A percentile compares a stretch with the other conserved stretches of the same genome.
Conservation (phyloP, 2,329 filamentous ascomycete species). For the Didymella glomerata region DNA sequence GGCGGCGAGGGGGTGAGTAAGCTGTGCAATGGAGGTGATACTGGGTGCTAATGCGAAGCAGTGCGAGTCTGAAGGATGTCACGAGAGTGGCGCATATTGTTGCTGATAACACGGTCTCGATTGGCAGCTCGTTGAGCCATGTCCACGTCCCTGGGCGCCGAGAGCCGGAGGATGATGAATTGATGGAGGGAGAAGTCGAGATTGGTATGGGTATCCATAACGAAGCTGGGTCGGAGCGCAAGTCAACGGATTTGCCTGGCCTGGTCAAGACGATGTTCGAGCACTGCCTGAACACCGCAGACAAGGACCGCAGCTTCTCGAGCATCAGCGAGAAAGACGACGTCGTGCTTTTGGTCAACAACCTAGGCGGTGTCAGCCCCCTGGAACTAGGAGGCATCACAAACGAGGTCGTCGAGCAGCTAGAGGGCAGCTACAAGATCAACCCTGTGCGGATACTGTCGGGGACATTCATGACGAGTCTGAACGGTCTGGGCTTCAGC, state of each 20-base stretch:
- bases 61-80: conserved; percentile 71
- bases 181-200: conserved; percentile 69
- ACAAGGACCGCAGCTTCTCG: conserved; percentile 76
- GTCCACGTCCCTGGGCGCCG: conserved; percentile 90
- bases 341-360: conserved; percentile 76
- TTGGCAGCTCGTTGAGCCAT: conserved; percentile 85
- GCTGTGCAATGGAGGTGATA: no score
- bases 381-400: conserved; percentile 78
- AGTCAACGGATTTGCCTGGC: conserved; percentile 53
- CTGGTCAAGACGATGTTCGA: conserved; percentile 68
- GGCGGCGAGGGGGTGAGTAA: conserved; percentile 70
- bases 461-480: conserved; percentile 75
- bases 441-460: conserved; percentile 68
- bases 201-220: conserved; percentile 81
- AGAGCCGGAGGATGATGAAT: conserved; percentile 64
- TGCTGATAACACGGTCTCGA: conserved; percentile 80
- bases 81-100: conserved; percentile 74
- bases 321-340: conserved; percentile 67
- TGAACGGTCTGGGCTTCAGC: conserved; percentile 77
- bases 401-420: conserved; percentile 69
- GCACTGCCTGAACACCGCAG: conserved; percentile 68
- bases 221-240: conserved; percentile 61
- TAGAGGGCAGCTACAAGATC: conserved; percentile 66
- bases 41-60: conserved; percentile 28
- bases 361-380: conserved; percentile 75